Evolutionary conservation across 2,329 filamentous ascomycete species (phyloP).

Genomic region (Cladosporium sp.): DNA sequence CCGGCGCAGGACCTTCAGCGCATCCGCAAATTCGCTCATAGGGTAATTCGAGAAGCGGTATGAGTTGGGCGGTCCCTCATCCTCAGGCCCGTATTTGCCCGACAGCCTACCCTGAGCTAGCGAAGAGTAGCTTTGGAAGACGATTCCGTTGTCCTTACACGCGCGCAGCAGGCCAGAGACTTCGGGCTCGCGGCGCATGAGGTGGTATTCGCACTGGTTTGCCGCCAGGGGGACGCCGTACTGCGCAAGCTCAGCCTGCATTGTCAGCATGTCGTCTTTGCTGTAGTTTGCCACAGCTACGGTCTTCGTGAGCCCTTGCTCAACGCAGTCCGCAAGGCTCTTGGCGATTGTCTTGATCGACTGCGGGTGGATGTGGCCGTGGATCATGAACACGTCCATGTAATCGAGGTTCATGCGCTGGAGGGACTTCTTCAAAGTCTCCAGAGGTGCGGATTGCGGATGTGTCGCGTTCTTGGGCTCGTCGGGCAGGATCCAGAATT

Average conservation of each 20-base stretch:
- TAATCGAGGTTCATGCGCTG: conserved; percentile 36
- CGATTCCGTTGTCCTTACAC: background rate
- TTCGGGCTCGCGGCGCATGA: conserved; percentile 41
- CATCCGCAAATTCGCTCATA: too few relatives aligned
- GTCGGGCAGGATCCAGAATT: conserved; percentile 32
- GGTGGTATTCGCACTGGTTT: conserved; percentile 44
- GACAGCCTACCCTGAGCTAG: too few relatives aligned
- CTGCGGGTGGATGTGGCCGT: conserved; percentile 40
- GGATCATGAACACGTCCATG: conserved; percentile 39
- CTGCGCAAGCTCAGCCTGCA: conserved; percentile 38
- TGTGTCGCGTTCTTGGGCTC: conserved; percentile 31
- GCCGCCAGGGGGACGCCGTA: conserved; percentile 38
- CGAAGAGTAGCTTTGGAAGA: too few relatives aligned
- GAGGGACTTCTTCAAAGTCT: conserved; percentile 34
- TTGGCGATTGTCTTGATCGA: conserved; percentile 38
- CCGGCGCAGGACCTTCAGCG: too few relatives aligned
- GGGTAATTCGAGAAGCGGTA: too few relatives aligned
- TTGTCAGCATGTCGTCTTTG: conserved; percentile 39
- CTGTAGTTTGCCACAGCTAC: conserved; percentile 45
- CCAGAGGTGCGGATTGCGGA: conserved; percentile 32
- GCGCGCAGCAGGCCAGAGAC: conserved; percentile 29
- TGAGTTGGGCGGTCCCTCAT: too few relatives aligned
- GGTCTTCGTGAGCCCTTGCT: conserved; percentile 37
- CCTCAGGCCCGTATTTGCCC: too few relatives aligned
- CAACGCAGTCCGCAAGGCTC: conserved; percentile 41